A percentile compares a stretch with the other conserved stretches of the same genome.
phyloP scores from a whole-genome alignment of 192 early-diverging fungal species.

The Coemansia sp. region DNA sequence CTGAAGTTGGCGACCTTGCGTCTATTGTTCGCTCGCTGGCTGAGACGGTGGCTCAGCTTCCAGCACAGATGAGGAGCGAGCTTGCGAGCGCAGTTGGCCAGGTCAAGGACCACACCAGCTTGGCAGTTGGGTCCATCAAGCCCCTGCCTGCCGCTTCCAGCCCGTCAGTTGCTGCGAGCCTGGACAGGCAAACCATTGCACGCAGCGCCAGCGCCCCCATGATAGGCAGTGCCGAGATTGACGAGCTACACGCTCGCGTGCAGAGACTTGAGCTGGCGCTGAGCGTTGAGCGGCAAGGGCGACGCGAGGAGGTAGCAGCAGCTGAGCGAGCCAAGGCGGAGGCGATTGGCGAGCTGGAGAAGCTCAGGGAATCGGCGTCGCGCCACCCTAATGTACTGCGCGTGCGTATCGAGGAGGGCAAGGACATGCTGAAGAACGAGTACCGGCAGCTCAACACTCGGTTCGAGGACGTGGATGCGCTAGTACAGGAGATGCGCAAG shows the following conservation, averaged over 20 bases:
- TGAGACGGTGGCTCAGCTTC: slow-evolving; percentile 55
- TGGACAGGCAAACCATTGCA: slow-evolving; percentile 12
- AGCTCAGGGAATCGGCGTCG: slow-evolving; percentile 44
- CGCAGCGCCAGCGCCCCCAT: slow-evolving; percentile 35
- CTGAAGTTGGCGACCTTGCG: neutral
- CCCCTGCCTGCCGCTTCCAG: neutral
- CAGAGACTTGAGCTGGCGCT: slow-evolving; percentile 23
- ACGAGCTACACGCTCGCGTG: slow-evolving; percentile 12
- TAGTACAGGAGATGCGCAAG: slow-evolving; percentile 70
- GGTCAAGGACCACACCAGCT: slow-evolving; percentile 10
- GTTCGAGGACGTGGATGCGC: slow-evolving; percentile 65
- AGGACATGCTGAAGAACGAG: slow-evolving; percentile 42
- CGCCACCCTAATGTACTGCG: slow-evolving; percentile 40
- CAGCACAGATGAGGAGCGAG: slow-evolving; percentile 55
- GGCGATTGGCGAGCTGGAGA: slow-evolving; percentile 29
- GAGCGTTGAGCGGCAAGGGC: slow-evolving; percentile 29
- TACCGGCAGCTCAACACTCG: slow-evolving; percentile 54
- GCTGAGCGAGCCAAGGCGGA: neutral
- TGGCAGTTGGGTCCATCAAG: neutral
- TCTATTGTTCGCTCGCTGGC: slow-evolving; percentile 34
- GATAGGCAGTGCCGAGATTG: neutral
- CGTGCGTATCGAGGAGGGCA: slow-evolving; percentile 60
- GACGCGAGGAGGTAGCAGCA: slow-evolving; percentile 7
- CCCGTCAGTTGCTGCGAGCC: neutral
- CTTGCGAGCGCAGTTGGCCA: slow-evolving; percentile 8